Evolutionary conservation across 1,284 basidiomycete species (phyloP), one percentile per base, ranked within the genome.

Genomic region (Gastroboletus turbinatus): DNA sequence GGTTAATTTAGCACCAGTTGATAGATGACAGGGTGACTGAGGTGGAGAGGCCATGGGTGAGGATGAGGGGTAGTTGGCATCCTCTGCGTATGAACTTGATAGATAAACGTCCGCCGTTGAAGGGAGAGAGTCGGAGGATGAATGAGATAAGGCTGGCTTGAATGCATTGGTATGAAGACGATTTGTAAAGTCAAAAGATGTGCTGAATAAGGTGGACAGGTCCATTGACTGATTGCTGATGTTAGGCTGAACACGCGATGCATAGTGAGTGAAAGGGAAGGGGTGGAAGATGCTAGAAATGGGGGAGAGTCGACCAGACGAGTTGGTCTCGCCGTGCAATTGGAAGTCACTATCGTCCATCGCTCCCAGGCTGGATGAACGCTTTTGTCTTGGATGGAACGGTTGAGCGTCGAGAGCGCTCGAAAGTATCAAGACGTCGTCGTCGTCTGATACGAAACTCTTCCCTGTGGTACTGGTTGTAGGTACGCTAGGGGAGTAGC

Each of bases 351-450:
- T 51, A 55, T 74, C 73, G 58, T 78, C 72, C 75, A 76, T 77
- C 25, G 65, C 64, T 50, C 72, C 75, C 21, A 78, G 66, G 43
- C 80, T 81, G 21, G 74, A 69, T 13, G 78, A 73, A 53, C 79
- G 73, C 63, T 75, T 76, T 65, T 74, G 67, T 56, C 54, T 67
- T 25, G 58, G 10, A 19, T 74, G 52, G 39, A 64, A 40, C 2
- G 63, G 56, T 63, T 62, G 55, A 21, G 59, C 46, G 49, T 53
- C 62, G 63, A 61, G 47, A 57, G 76, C 73, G 17, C 73, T 76
- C 4, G 78, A 74, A 58, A 82, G 74, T 54, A 87, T 83, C 63
- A 82, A 76, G 53, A 86, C 68, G 51, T 85, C 84, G 35, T 83
- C 80, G 23, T 80, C 80, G 35, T 78, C 77, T 30, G 72, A 71